Evolutionary conservation across 2,329 filamentous ascomycete species (phyloP).

Genomic region (Diplodia sapinea): DNA sequence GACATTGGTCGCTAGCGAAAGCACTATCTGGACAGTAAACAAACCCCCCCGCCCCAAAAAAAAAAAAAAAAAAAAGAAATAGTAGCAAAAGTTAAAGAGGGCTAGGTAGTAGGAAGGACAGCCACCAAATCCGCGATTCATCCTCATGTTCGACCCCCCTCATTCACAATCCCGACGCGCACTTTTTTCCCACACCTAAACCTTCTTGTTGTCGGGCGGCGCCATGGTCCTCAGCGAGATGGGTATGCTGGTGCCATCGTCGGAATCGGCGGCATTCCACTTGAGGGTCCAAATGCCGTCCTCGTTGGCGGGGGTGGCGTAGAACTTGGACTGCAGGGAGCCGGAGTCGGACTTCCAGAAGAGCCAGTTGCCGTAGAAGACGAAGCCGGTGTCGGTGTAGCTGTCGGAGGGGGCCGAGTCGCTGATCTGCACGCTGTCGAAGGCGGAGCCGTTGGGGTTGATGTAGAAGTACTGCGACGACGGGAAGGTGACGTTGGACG

Average conservation of each 20-base stretch:
- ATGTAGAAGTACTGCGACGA: slow-evolving; percentile 22
- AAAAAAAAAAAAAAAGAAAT: neutral
- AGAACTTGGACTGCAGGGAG: slow-evolving; percentile 22
- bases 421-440: slow-evolving; percentile 25
- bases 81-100: neutral
- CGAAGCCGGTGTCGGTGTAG: slow-evolving; percentile 28
- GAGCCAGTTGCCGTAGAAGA: slow-evolving; percentile 29
- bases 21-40: neutral
- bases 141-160: neutral
- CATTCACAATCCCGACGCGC: too few relatives aligned
- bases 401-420: slow-evolving; percentile 1
- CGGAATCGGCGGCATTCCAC: slow-evolving; percentile 9
- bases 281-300: slow-evolving; percentile 24
- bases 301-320: slow-evolving; percentile 18
- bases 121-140: neutral
- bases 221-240: slow-evolving; percentile 23
- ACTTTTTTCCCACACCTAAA: too few relatives aligned
- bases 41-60: too few relatives aligned
- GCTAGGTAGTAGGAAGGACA: neutral
- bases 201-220: neutral
- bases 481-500: slow-evolving; percentile 5
- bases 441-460: slow-evolving; percentile 14
- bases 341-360: slow-evolving; percentile 21
- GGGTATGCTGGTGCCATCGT: slow-evolving; percentile 9
- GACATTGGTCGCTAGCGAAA: too few relatives aligned